Conservation (phyloP, 495 filamentous ascomycete genomes). For the Aspergillus biplanus region DNA sequence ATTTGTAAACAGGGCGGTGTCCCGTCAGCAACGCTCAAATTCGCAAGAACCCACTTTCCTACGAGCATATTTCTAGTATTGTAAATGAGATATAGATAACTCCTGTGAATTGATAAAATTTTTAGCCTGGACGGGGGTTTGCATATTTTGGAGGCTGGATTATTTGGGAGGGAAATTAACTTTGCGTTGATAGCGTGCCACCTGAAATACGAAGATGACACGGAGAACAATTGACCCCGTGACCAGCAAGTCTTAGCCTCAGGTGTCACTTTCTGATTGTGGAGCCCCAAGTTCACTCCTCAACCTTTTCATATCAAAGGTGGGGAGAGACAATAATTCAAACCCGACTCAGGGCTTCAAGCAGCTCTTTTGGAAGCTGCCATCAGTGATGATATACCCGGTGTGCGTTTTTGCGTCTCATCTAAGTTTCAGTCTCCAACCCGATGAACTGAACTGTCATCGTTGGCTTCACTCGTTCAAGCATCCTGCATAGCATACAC, state of each 20-base stretch:
- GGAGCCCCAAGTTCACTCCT: not conserved
- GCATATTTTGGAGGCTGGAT: not conserved
- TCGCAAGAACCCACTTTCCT: too few species aligned
- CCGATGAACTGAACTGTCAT: slow-evolving; percentile 21
- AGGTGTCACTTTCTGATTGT: not conserved
- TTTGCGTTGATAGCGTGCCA: not conserved
- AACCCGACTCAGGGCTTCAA: not conserved
- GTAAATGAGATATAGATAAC: too few species aligned
- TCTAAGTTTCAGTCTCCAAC: slow-evolving; percentile 16
- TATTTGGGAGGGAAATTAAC: not conserved
- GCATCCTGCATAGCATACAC: not conserved
- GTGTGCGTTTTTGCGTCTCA: slow-evolving; percentile 11
- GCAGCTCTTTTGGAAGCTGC: slow-evolving; percentile 21
- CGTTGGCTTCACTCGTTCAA: slow-evolving; percentile 9
- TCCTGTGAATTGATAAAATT: not conserved
- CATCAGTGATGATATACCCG: slow-evolving; percentile 23
- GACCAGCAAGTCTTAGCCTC: slow-evolving; percentile 10
- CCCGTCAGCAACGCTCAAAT: too few species aligned
- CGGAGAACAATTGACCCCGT: slow-evolving; percentile 9
- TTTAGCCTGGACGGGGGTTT: not conserved
- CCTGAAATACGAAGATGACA: too few species aligned
- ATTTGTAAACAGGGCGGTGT: too few species aligned
- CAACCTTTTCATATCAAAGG: not conserved
- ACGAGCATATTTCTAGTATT: too few species aligned
- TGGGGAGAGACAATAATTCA: not conserved